Percentiles rank a stretch among this genome's conserved stretches.
phyloP scores from a whole-genome alignment of 2,329 filamentous ascomycete genomes.

The Colletotrichum gloeosporioides region DNA sequence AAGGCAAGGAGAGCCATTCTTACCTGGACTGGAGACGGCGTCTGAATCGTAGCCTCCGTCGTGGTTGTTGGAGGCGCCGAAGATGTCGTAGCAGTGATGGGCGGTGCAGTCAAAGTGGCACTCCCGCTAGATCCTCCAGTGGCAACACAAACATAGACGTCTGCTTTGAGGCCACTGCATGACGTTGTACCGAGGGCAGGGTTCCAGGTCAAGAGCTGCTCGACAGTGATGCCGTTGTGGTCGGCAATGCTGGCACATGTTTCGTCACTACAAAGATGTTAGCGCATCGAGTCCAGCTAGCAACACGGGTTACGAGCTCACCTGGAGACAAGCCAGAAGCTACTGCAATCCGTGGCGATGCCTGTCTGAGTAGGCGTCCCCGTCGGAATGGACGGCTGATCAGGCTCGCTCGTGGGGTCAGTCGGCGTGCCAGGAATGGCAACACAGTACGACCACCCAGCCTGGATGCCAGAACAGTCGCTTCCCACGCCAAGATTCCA shows the following conservation, averaged over 20 bases:
- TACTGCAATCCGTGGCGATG: neutral
- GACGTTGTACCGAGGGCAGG: neutral
- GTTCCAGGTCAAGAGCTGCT: neutral
- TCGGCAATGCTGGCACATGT: neutral
- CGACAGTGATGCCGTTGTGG: neutral
- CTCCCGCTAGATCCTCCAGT: neutral
- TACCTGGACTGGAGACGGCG: neutral
- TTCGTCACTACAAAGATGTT: neutral
- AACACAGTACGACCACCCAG: neutral
- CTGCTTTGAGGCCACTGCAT: neutral
- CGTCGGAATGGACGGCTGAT: neutral
- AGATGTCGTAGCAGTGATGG: neutral
- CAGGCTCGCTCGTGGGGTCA: neutral
- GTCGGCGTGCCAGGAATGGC: neutral
- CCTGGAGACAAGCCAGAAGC: neutral
- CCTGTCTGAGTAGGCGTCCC: neutral
- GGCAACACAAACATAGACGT: neutral
- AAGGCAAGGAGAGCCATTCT: neutral
- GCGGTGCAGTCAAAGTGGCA: neutral
- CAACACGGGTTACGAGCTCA: neutral
- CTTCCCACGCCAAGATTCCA: neutral
- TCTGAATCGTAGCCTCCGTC: neutral
- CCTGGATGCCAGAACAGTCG: neutral
- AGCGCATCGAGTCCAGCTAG: neutral
- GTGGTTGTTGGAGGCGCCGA: neutral